A percentile compares a stretch with the other conserved stretches of the same genome.
phyloP scores from a whole-genome alignment of 192 early-diverging fungal genomes.

The Mortierella antarctica region DNA sequence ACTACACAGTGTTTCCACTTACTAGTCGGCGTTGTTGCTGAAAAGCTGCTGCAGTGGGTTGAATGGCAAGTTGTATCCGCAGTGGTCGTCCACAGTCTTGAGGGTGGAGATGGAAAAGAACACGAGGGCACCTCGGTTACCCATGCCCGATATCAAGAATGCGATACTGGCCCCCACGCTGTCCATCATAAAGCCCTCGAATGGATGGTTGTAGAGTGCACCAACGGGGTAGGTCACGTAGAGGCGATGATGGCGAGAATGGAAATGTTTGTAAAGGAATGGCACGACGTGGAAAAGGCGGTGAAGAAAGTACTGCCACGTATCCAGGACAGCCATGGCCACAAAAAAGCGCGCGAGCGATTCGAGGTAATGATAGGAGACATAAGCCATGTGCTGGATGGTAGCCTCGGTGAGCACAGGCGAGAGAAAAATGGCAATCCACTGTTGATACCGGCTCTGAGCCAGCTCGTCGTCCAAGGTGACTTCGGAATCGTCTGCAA shows the following conservation, averaged over 20 bases:
- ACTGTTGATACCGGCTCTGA: constrained; percentile 9
- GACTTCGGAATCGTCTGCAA: constrained; percentile 37
- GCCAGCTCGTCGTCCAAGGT: constrained; percentile 30
- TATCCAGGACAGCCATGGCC: constrained; percentile 64
- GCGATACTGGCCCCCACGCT: constrained; percentile 71
- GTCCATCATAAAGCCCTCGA: constrained; percentile 81
- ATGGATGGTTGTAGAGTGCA: constrained; percentile 81
- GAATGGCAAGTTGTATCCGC: constrained; percentile 83
- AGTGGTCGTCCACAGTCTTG: constrained; percentile 87
- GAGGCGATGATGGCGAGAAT: constrained; percentile 78
- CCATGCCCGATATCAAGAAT: constrained; percentile 70
- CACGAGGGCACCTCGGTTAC: constrained; percentile 68
- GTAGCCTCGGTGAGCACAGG: not conserved
- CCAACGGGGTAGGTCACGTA: constrained; percentile 81
- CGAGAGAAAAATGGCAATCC: constrained; percentile 8
- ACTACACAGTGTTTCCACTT: constrained; percentile 61
- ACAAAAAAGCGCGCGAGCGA: constrained; percentile 41
- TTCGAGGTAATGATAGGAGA: constrained; percentile 36
- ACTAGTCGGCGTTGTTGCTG: constrained; percentile 76
- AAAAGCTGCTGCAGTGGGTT: constrained; percentile 73
- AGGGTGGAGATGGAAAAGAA: constrained; percentile 80
- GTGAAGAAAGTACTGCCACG: constrained; percentile 77
- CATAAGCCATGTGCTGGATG: constrained; percentile 7
- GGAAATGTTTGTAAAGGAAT: constrained; percentile 77
- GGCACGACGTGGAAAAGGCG: constrained; percentile 72